Percentiles rank a stretch among this genome's conserved stretches.
phyloP scores from a whole-genome alignment of 768 basidiomycete genomes.

The Leccinum longicurvipes region DNA sequence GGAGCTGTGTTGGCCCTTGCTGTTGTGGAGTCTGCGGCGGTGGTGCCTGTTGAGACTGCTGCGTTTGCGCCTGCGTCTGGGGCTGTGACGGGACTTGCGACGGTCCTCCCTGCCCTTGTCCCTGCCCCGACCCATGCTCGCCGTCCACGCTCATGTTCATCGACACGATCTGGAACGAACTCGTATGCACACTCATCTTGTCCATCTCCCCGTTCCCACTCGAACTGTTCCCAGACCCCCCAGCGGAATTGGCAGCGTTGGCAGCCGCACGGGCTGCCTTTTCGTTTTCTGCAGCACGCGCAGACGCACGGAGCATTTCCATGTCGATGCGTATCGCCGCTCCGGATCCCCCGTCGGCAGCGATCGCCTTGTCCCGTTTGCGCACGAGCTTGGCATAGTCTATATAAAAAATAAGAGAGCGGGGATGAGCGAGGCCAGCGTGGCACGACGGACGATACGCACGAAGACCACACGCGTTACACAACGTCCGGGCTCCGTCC shows the following conservation, averaged over 20 bases:
- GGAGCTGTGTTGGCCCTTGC: too few relatives aligned
- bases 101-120: conserved; percentile 1
- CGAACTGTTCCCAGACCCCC: conserved; percentile 3
- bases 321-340: conserved; percentile 58
- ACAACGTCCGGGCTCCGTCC: conserved; percentile 78
- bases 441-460: conserved; percentile 7
- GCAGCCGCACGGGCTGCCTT: conserved; percentile 30
- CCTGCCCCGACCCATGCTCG: conserved; percentile 11
- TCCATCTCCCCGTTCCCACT: conserved; percentile 17
- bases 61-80: neutral
- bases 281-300: conserved; percentile 50
- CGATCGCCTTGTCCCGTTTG: conserved; percentile 64
- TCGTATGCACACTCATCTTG: conserved; percentile 45
- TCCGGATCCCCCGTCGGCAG: conserved; percentile 47
- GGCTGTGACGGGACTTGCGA: neutral
- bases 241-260: conserved; percentile 25
- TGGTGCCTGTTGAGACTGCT: conserved; percentile 3
- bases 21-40: conserved; percentile 7
- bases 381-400: conserved; percentile 84
- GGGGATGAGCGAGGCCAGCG: neutral
- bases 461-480: conserved; percentile 87
- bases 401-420: neutral
- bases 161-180: conserved; percentile 53
- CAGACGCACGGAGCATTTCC: conserved; percentile 72
- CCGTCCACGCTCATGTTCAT: conserved; percentile 22